Conservation (phyloP, 331 rosid species). For the Pyracantha coccinea region DNA sequence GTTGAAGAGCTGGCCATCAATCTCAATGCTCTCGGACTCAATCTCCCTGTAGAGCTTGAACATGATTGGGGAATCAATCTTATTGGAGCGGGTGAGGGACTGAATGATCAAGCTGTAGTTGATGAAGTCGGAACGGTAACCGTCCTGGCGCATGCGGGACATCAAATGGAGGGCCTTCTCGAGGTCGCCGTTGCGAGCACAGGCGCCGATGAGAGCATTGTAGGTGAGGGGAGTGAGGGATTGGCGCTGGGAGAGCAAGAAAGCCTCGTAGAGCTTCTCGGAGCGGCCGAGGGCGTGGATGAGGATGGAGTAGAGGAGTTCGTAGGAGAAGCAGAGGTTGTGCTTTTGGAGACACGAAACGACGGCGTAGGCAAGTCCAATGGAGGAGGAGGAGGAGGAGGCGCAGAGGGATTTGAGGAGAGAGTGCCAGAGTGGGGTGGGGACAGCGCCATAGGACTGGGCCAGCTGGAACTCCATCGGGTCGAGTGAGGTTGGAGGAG, state of each 20-base stretch:
- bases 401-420: constrained; percentile 84
- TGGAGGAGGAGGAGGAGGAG: constrained; percentile 19
- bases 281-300: constrained; percentile 92
- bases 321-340: constrained; percentile 93
- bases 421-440: constrained; percentile 84
- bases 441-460: constrained; percentile 82
- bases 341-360: constrained; percentile 90
- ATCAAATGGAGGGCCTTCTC: constrained; percentile 79
- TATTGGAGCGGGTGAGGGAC: constrained; percentile 67
- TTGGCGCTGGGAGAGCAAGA: constrained; percentile 75
- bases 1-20: constrained; percentile 65
- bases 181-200: constrained; percentile 80
- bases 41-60: constrained; percentile 70
- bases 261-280: constrained; percentile 91
- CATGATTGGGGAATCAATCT: constrained; percentile 63
- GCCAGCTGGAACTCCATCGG: constrained; percentile 73
- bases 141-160: constrained; percentile 84
- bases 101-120: constrained; percentile 80
- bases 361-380: constrained; percentile 64
- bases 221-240: constrained; percentile 72
- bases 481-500: constrained; percentile 54
- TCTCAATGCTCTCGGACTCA: constrained; percentile 69
- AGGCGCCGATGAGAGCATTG: constrained; percentile 84
- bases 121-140: constrained; percentile 71
- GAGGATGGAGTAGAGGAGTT: constrained; percentile 83